Evolutionary conservation across 495 filamentous ascomycete species (phyloP).

Genomic region (Extremus antarcticus): DNA sequence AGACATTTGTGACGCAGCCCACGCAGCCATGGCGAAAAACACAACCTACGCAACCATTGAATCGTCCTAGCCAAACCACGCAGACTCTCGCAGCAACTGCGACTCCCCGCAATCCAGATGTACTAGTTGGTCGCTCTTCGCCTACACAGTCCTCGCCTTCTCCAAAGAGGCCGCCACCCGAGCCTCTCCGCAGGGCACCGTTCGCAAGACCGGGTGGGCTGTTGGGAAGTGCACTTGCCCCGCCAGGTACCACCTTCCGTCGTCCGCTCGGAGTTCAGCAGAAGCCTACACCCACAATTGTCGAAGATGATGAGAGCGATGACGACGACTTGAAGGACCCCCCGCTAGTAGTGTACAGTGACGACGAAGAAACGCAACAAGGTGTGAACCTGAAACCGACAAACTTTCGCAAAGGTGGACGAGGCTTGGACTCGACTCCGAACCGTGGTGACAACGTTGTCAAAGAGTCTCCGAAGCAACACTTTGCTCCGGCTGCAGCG

Average conservation of each 20-base stretch:
- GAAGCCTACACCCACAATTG: conserved; percentile 6
- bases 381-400: conserved; percentile 28
- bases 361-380: conserved; percentile 20
- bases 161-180: conserved; percentile 21
- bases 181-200: conserved; percentile 6
- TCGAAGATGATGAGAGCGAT: conserved; percentile 17
- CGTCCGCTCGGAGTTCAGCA: conserved; percentile 37
- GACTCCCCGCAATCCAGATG: conserved; percentile 29
- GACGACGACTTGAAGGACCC: conserved; percentile 10
- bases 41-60: conserved; percentile 26
- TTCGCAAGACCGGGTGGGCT: conserved; percentile 1
- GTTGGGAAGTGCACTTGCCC: conserved; percentile 57
- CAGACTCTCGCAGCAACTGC: neutral
- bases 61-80: neutral
- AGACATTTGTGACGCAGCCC: conserved; percentile 19
- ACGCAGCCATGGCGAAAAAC: conserved; percentile 14
- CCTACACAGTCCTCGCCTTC: conserved; percentile 19
- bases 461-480: conserved; percentile 7
- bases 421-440: conserved; percentile 15
- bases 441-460: conserved; percentile 9
- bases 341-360: neutral
- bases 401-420: conserved; percentile 19
- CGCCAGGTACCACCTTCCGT: conserved; percentile 62
- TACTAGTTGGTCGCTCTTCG: conserved; percentile 57
- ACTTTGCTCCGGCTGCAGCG: neutral